Evolutionary conservation across 2,329 filamentous ascomycete genomes (phyloP).

Genomic region (Pseudogymnoascus sp.): DNA sequence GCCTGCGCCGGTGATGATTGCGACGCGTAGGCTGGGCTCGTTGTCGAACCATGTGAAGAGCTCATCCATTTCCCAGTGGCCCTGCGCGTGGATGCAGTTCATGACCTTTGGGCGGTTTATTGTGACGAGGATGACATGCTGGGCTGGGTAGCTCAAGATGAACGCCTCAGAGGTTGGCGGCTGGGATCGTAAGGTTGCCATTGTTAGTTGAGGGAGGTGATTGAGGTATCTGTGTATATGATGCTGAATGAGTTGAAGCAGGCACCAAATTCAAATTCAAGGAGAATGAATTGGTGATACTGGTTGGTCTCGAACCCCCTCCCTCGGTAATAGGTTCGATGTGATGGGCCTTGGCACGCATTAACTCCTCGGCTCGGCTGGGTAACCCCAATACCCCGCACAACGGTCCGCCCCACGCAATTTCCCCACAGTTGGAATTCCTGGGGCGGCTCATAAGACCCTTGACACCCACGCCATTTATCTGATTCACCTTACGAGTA

Average conservation of each 20-base stretch:
- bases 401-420: slow-evolving; percentile 1
- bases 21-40: slow-evolving; percentile 53
- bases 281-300: neutral
- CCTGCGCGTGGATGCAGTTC: slow-evolving; percentile 39
- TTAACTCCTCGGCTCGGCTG: neutral
- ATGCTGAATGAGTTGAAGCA: neutral
- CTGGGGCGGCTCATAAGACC: neutral
- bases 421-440: neutral
- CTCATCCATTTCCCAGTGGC: slow-evolving; percentile 35
- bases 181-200: slow-evolving; percentile 15
- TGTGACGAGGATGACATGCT: slow-evolving; percentile 51
- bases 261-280: neutral
- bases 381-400: slow-evolving; percentile 7
- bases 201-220: slow-evolving; percentile 1
- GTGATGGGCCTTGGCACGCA: neutral
- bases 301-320: neutral
- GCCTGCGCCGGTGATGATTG: slow-evolving; percentile 56
- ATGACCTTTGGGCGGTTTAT: slow-evolving; percentile 45
- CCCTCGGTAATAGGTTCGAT: slow-evolving; percentile 3
- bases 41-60: slow-evolving; percentile 55
- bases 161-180: slow-evolving; percentile 19
- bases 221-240: neutral
- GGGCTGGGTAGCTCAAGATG: slow-evolving; percentile 38
- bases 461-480: neutral
- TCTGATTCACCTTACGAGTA: neutral